Evolutionary conservation across 352 stramenopile species (phyloP).

Genomic region (Globisporangium cystogenes): DNA sequence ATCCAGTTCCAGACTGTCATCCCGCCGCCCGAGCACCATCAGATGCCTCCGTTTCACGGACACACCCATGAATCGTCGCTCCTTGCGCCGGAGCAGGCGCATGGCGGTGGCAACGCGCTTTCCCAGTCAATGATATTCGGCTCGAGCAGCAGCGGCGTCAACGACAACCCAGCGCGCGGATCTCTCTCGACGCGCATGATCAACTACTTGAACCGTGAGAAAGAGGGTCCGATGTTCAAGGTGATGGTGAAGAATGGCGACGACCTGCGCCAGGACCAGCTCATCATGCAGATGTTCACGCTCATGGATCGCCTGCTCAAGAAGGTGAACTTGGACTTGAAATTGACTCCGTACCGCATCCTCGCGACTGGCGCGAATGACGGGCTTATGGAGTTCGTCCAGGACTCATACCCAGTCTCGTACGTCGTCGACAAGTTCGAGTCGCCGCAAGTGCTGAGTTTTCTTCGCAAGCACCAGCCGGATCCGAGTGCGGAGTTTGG

Average conservation of each 20-base stretch:
- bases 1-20: conserved; percentile 93
- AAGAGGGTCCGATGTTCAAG: conserved; percentile 89
- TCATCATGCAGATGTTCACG: conserved; percentile 99
- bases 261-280: conserved; percentile 99
- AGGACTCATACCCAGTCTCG: conserved; percentile 94
- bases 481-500: conserved; percentile 83
- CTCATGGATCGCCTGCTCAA: conserved; percentile 99
- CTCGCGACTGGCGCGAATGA: conserved; percentile 85
- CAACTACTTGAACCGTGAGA: conserved; percentile 70
- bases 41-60: conserved; percentile 9
- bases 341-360: conserved; percentile 95
- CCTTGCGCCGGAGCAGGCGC: conserved; percentile 6
- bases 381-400: conserved; percentile 97
- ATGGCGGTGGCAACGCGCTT: conserved; percentile 15
- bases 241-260: conserved; percentile 99
- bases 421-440: conserved; percentile 94
- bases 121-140: conserved; percentile 49
- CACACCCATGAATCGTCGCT: conserved; percentile 6
- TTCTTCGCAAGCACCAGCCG: conserved; percentile 82
- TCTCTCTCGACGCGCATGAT: conserved; percentile 74
- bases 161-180: conserved; percentile 46
- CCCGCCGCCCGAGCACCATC: conserved; percentile 34
- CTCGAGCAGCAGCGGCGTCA: conserved; percentile 31
- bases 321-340: conserved; percentile 97
- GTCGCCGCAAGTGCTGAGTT: conserved; percentile 89